Conservation (phyloP, 306 rosid species). For the barrel medic (Medicago truncatula) region MtrunA17r5.0-ANR NC_053049.1:288001-288500, state of each 20-base stretch:
- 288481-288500: conserved; percentile 73
- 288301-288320: conserved; percentile 54
- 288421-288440: conserved; percentile 93
- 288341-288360: conserved; percentile 15
- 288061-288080: neutral
- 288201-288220: conserved; percentile 27
- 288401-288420: conserved; percentile 91
- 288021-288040: conserved; percentile 55
- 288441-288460: conserved; percentile 80
- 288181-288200: neutral
- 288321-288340: conserved; percentile 1
- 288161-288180: conserved; percentile 8
- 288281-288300: conserved; percentile 89
- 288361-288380: neutral
- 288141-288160: neutral
- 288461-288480: conserved; percentile 88
- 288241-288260: conserved; percentile 87
- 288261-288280: conserved; percentile 89
- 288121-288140: neutral
- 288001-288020: conserved; percentile 90
- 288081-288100: neutral
- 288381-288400: conserved; percentile 13
- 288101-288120: no score
- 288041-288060: neutral
- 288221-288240: conserved; percentile 88